Evolutionary conservation across 331 rosid genomes (phyloP).

Genomic region (Spiraea crenata): DNA sequence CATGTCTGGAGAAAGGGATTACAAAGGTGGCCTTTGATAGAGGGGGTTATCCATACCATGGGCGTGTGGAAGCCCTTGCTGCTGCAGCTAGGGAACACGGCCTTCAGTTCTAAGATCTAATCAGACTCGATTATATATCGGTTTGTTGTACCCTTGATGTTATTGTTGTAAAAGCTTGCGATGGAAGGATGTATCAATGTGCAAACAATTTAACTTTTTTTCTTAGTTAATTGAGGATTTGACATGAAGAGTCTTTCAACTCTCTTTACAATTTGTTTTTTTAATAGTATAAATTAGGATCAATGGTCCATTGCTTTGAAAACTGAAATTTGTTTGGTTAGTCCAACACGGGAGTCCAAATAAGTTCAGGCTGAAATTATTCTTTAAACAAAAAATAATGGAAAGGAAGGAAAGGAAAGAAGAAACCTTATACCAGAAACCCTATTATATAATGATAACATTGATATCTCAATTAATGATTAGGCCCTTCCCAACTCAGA

Average conservation of each 20-base stretch:
- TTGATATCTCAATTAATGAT: no score
- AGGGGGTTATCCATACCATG: slow-evolving; percentile 96
- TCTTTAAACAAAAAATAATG: background rate
- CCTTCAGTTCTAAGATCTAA: slow-evolving; percentile 58
- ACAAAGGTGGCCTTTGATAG: slow-evolving; percentile 89
- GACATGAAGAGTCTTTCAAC: background rate
- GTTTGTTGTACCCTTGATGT: slow-evolving; percentile 2
- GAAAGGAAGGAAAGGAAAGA: no score
- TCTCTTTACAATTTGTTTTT: background rate
- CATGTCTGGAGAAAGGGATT: slow-evolving; percentile 88
- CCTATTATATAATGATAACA: no score
- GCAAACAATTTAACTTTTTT: slow-evolving; percentile 3
- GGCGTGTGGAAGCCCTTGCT: slow-evolving; percentile 93
- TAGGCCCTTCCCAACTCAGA: no score
- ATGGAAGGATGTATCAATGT: slow-evolving; percentile 27
- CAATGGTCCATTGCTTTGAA: background rate
- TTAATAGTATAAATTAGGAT: no score
- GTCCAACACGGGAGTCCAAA: background rate
- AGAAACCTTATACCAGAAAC: no score
- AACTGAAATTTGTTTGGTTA: background rate
- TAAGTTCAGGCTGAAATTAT: background rate
- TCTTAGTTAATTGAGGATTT: slow-evolving; percentile 11
- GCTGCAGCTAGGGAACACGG: slow-evolving; percentile 90
- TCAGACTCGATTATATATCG: background rate
- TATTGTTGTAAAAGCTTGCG: no score